Evolutionary conservation across 2,329 filamentous ascomycete species (phyloP), one percentile per base, ranked within the genome.

Genomic region (Curvularia hawaiiensis): DNA sequence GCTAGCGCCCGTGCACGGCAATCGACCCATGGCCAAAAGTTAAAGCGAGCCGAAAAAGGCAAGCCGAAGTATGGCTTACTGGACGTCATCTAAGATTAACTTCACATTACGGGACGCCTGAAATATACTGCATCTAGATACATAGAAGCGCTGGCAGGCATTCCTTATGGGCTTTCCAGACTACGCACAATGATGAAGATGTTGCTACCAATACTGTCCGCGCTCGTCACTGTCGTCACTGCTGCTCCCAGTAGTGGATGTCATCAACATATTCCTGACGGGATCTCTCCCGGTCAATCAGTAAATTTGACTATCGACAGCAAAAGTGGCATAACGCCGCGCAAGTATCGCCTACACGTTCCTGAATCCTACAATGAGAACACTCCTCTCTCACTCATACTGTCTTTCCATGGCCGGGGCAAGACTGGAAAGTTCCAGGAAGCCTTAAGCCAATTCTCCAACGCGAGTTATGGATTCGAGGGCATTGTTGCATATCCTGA

Each of bases 351-450:
- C 16, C 64, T 80, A 6, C 75, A 78, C 46, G 63, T 79, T 4
- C 78, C 78, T 1, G 47, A 71, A 33, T 72, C 67, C 38, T 83
- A 82, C 67, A 60, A 78, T 22, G 56, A 56, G 11, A 67, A 71
- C 46, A 74, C 52, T 1, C 71, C 78, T 2, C 67, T 75, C 0
- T 75, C 79, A 0, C 53, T 84, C 28, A 80, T 83, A 35, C 70
- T 84, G 33, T 82, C 82, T 6, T 83, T 78, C 62, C 81, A 83
- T 55, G 82, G 81, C 4, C 74, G 77, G 5, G 65, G 61, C 18
- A 74, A 77, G 49, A 69, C 71, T 30, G 74, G 75, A 39, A 61
- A 68, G 39, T 70, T 73, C 9, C 75, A 82, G 60, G 77, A 79
- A 60, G 56, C 66, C 3, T 72, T 82, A 3, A 79, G 80, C 8